A percentile compares a stretch with the other conserved stretches of the same genome.
These are phyloP conservation scores for Barbatosphaeria neglecta DNA, from an alignment of 495 filamentous ascomycete species.

Conservation along the genomic window DNA sequence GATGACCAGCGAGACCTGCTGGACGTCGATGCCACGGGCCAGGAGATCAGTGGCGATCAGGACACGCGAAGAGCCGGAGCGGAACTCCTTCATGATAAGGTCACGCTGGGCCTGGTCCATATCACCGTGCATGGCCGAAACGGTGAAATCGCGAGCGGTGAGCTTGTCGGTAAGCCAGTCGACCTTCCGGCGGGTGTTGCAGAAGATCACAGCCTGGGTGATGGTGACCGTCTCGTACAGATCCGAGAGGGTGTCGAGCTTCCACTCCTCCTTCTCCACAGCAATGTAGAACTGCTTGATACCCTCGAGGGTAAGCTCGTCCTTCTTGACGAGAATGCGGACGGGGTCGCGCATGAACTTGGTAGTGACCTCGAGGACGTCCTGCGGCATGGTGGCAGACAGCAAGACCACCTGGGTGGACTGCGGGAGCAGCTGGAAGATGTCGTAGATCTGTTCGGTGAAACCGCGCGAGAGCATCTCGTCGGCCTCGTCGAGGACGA, in stretches of 20 bases:
- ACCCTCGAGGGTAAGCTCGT: slow-evolving; percentile 94
- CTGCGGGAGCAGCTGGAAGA: slow-evolving; percentile 92
- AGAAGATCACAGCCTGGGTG: slow-evolving; percentile 99
- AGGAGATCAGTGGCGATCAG: slow-evolving; percentile 97
- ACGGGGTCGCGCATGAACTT: slow-evolving; percentile 99
- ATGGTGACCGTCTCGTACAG: slow-evolving; percentile 99
- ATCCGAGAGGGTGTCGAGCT: slow-evolving; percentile 98
- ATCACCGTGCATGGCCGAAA: slow-evolving; percentile 97
- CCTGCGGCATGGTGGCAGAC: slow-evolving; percentile 92
- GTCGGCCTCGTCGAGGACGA: slow-evolving; percentile 96
- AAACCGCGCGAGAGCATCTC: slow-evolving; percentile 88
- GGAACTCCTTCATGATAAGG: slow-evolving; percentile 98
- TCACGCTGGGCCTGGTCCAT: slow-evolving; percentile 98
- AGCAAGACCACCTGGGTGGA: slow-evolving; percentile 97
- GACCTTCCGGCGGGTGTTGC: slow-evolving; percentile 98
- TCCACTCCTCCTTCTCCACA: slow-evolving; percentile 99
- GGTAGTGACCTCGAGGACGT: slow-evolving; percentile 97
- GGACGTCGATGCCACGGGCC: slow-evolving; percentile 97
- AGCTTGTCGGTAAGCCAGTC: slow-evolving; percentile 99
- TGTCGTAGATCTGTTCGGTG: slow-evolving; percentile 98
- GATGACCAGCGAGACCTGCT: slow-evolving; percentile 98
- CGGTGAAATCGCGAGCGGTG: slow-evolving; percentile 94
- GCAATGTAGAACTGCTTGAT: slow-evolving; percentile 99
- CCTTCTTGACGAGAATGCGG: slow-evolving; percentile 98
- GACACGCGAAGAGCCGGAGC: slow-evolving; percentile 88